A percentile compares a stretch with the other conserved stretches of the same genome.
Conservation (phyloP, 345 rosid genomes). For the Nephelium lappaceum region DNA sequence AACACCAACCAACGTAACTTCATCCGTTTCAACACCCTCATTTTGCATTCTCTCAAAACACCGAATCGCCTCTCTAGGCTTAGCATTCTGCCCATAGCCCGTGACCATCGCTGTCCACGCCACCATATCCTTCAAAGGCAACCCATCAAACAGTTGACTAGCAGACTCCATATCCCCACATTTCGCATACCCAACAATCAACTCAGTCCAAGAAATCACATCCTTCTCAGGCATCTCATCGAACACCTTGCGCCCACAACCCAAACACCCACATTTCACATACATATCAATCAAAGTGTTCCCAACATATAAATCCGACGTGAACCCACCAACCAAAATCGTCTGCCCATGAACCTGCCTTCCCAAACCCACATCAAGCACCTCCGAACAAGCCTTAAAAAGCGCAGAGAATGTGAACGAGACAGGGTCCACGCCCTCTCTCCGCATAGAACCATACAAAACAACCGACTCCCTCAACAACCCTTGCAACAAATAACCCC, state of each 20-base stretch:
- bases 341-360: slow-evolving; percentile 75
- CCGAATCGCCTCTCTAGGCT: slow-evolving; percentile 67
- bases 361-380: slow-evolving; percentile 51
- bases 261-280: slow-evolving; percentile 53
- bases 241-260: slow-evolving; percentile 59
- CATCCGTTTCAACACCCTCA: slow-evolving; percentile 50
- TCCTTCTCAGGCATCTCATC: slow-evolving; percentile 74
- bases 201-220: slow-evolving; percentile 65
- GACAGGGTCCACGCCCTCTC: slow-evolving; percentile 48
- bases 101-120: slow-evolving; percentile 87
- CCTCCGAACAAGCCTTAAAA: slow-evolving; percentile 56
- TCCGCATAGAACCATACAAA: slow-evolving; percentile 57
- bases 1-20: slow-evolving; percentile 57
- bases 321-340: slow-evolving; percentile 65
- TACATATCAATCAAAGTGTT: slow-evolving; percentile 70
- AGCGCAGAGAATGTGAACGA: slow-evolving; percentile 83
- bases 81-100: slow-evolving; percentile 70
- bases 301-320: slow-evolving; percentile 62
- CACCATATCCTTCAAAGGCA: slow-evolving; percentile 62
- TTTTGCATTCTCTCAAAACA: slow-evolving; percentile 64
- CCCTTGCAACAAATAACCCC: slow-evolving; percentile 60
- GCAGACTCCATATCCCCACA: slow-evolving; percentile 65
- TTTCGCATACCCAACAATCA: slow-evolving; percentile 61
- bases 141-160: slow-evolving; percentile 41
- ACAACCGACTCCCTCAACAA: slow-evolving; percentile 36